Percentiles rank a stretch among this genome's conserved stretches.
Evolutionary conservation across 139 green algal genomes (phyloP).

Genomic region (Haematococcus lacustris): DNA sequence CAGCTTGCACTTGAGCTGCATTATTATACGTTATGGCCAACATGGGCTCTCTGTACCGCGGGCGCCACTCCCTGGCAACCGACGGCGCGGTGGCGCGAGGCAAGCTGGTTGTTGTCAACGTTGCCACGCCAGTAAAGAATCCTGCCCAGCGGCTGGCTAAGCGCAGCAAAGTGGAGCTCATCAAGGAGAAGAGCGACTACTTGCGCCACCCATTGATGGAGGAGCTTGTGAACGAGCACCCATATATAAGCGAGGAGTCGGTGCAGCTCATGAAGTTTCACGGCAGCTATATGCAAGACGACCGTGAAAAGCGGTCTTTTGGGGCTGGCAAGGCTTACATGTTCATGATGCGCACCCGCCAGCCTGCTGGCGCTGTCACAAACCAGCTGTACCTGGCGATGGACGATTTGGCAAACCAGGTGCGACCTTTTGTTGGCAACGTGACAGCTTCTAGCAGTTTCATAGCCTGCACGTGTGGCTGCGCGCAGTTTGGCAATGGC

Average conservation of each 20-base stretch:
- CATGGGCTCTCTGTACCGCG: no score
- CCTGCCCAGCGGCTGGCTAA: constrained; percentile 64
- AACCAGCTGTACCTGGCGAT: constrained; percentile 97
- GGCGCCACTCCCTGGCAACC: no score
- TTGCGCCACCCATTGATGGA: constrained; percentile 95
- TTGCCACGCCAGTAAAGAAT: constrained; percentile 68
- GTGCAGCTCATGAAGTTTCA: constrained; percentile 99
- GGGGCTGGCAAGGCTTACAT: constrained; percentile 92
- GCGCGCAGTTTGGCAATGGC: constrained; percentile 88
- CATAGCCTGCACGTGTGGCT: neutral
- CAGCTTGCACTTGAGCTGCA: no score
- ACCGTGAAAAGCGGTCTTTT: constrained; percentile 90
- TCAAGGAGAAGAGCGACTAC: constrained; percentile 96
- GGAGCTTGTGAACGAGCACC: constrained; percentile 77
- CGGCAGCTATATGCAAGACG: constrained; percentile 94
- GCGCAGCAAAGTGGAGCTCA: constrained; percentile 89
- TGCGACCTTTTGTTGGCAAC: constrained; percentile 29
- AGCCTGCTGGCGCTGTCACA: constrained; percentile 80
- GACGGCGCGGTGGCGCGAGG: no score
- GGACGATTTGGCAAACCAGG: constrained; percentile 95
- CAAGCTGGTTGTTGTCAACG: constrained; percentile 4
- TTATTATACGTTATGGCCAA: no score
- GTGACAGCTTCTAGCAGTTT: no score
- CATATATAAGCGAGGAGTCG: constrained; percentile 80
- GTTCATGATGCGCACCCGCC: constrained; percentile 99